phyloP scores from a whole-genome alignment of 192 early-diverging fungal genomes.

The Linnemannia zychae region DNA sequence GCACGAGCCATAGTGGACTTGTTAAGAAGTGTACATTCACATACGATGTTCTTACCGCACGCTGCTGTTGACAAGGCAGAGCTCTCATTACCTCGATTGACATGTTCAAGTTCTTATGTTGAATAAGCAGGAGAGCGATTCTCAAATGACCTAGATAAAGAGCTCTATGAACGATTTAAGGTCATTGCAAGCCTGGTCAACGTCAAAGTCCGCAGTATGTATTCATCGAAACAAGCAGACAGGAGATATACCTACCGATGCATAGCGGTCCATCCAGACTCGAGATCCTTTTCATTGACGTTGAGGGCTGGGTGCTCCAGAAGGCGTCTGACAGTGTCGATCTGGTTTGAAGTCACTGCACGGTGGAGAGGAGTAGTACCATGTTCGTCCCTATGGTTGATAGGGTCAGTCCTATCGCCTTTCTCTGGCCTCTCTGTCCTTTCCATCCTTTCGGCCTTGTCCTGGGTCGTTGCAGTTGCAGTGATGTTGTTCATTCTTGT shows the following conservation, averaged over 20 bases:
- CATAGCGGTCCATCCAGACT: slow-evolving; percentile 79
- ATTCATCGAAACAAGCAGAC: too few relatives aligned
- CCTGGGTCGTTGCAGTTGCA: neutral
- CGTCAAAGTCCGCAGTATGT: too few relatives aligned
- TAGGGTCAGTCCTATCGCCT: slow-evolving; percentile 28
- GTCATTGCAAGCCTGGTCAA: neutral
- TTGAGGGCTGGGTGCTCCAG: slow-evolving; percentile 61
- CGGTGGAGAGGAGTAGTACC: slow-evolving; percentile 63
- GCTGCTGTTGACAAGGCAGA: neutral
- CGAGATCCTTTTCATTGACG: slow-evolving; percentile 72
- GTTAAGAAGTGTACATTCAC: neutral
- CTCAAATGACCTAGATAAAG: slow-evolving; percentile 72
- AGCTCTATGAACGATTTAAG: slow-evolving; percentile 32
- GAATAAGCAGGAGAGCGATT: slow-evolving; percentile 63
- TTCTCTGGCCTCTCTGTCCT: neutral
- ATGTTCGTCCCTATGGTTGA: slow-evolving; percentile 54
- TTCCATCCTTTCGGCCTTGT: neutral
- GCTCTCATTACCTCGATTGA: slow-evolving; percentile 57
- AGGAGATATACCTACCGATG: slow-evolving; percentile 60
- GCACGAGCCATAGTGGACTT: neutral
- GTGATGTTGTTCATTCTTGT: neutral
- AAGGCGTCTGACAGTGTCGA: slow-evolving; percentile 42
- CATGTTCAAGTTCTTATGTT: slow-evolving; percentile 64
- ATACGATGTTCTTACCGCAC: neutral
- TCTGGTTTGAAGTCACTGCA: slow-evolving; percentile 57